phyloP scores from a whole-genome alignment of 805 yeast genomes.

The Yarrowia sp. region DNA sequence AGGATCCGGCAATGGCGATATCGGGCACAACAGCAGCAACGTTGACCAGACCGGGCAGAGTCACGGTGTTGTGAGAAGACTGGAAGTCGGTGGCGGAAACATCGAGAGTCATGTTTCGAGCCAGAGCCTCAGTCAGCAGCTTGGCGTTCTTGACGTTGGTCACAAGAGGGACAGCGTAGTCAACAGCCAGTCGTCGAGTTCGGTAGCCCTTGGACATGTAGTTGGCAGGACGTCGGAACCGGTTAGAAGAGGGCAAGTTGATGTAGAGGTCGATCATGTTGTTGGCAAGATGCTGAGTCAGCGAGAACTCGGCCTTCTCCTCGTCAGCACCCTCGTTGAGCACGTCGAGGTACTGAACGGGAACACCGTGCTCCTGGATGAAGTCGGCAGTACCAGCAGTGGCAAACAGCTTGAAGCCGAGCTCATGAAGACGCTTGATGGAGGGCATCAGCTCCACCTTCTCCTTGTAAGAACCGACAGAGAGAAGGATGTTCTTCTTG shows the following conservation, averaged over 20 bases:
- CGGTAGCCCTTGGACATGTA: conserved; percentile 96
- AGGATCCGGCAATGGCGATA: conserved; percentile 49
- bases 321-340: conserved; percentile 66
- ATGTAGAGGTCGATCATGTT: conserved; percentile 94
- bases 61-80: conserved; percentile 78
- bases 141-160: conserved; percentile 98
- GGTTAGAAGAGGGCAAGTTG: conserved; percentile 93
- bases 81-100: conserved; percentile 81
- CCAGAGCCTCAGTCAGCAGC: conserved; percentile 88
- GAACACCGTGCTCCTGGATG: conserved; percentile 89
- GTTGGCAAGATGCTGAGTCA: conserved; percentile 94
- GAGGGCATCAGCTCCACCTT: conserved; percentile 90
- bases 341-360: conserved; percentile 92
- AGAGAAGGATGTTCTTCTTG: conserved; percentile 86
- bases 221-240: conserved; percentile 98
- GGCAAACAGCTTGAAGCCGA: conserved; percentile 90
- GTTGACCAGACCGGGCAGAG: conserved; percentile 84
- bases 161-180: conserved; percentile 94
- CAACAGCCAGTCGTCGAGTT: conserved; percentile 99
- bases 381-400: conserved; percentile 99
- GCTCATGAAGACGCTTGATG: conserved; percentile 70
- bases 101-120: conserved; percentile 57
- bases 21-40: conserved; percentile 76
- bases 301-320: conserved; percentile 89
- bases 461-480: conserved; percentile 96